Evolutionary conservation across 108 stramenopile genomes (phyloP).

Genomic region (Heterococcus sp.): DNA sequence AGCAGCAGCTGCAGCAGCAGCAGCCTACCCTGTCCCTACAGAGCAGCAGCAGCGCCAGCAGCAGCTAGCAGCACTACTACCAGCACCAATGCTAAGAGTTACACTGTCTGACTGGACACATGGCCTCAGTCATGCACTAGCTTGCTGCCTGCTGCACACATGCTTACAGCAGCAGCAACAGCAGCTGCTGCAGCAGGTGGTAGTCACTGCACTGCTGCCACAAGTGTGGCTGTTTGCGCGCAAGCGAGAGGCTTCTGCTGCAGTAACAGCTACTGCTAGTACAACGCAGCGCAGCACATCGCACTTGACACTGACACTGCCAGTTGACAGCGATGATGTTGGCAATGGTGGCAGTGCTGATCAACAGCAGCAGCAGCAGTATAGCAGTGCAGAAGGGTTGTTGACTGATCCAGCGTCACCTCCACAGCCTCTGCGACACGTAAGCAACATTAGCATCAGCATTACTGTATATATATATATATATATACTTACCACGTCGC

Average conservation of each 20-base stretch:
- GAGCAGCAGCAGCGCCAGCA: no score
- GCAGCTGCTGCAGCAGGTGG: no score
- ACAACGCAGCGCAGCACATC: not conserved
- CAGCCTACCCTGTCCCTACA: no score
- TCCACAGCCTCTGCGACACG: not conserved
- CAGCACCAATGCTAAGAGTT: slow-evolving; percentile 17
- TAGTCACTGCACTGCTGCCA: slow-evolving; percentile 12
- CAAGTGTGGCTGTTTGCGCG: slow-evolving; percentile 34
- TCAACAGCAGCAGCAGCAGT: not conserved
- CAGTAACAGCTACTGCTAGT: not conserved
- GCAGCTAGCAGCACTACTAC: slow-evolving; percentile 6
- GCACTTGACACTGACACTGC: not conserved
- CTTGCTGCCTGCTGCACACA: slow-evolving; percentile 14
- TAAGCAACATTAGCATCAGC: not conserved
- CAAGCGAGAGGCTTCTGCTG: slow-evolving; percentile 24
- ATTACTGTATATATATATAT: not conserved
- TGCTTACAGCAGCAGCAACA: slow-evolving; percentile 1
- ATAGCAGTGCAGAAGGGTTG: not conserved
- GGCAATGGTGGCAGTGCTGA: not conserved
- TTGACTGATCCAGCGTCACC: not conserved
- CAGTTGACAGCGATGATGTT: not conserved
- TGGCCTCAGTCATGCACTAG: slow-evolving; percentile 38
- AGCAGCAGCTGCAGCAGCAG: no score
- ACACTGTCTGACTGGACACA: slow-evolving; percentile 14
- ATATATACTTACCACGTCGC: not conserved